Conservation (phyloP, 2,329 filamentous ascomycete species). For the Colletotrichum falcatum region DNA sequence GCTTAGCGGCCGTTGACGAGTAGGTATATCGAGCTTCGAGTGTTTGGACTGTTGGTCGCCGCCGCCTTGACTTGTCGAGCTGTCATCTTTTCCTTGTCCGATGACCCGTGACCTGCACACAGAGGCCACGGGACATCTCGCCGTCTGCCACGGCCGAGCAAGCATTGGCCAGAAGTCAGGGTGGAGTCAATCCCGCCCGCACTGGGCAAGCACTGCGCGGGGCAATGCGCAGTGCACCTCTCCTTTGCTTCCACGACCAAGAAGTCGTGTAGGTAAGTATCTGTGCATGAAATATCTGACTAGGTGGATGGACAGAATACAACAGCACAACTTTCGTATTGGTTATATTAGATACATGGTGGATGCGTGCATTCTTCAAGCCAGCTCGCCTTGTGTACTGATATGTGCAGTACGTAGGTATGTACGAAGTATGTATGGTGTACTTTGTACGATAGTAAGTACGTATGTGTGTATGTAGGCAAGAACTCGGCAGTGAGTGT, state of each 20-base stretch:
- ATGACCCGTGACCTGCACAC: conserved; percentile 27
- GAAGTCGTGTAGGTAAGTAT: conserved; percentile 12
- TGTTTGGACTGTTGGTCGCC: background rate
- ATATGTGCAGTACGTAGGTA: too few relatives aligned
- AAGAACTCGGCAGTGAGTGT: too few relatives aligned
- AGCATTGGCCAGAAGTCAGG: conserved; percentile 23
- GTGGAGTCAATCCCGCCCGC: conserved; percentile 28
- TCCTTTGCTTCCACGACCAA: conserved; percentile 20
- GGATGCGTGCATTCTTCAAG: conserved; percentile 31
- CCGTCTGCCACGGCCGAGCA: conserved; percentile 5
- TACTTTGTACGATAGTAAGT: too few relatives aligned
- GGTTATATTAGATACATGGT: too few relatives aligned
- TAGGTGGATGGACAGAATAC: background rate
- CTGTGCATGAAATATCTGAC: background rate
- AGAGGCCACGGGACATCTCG: conserved; percentile 24
- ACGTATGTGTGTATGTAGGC: too few relatives aligned
- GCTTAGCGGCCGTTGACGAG: conserved; percentile 20
- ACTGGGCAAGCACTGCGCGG: conserved; percentile 3
- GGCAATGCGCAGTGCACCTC: conserved; percentile 14
- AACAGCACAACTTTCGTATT: background rate
- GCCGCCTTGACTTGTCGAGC: conserved; percentile 27
- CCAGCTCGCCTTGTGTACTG: conserved; percentile 10
- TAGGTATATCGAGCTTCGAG: background rate
- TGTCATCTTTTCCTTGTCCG: conserved; percentile 23
- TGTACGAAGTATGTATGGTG: too few relatives aligned